Percentiles rank a stretch among this genome's conserved stretches.
phyloP scores from a whole-genome alignment of 2,329 filamentous ascomycete genomes.

The Neobulgaria alba region DNA sequence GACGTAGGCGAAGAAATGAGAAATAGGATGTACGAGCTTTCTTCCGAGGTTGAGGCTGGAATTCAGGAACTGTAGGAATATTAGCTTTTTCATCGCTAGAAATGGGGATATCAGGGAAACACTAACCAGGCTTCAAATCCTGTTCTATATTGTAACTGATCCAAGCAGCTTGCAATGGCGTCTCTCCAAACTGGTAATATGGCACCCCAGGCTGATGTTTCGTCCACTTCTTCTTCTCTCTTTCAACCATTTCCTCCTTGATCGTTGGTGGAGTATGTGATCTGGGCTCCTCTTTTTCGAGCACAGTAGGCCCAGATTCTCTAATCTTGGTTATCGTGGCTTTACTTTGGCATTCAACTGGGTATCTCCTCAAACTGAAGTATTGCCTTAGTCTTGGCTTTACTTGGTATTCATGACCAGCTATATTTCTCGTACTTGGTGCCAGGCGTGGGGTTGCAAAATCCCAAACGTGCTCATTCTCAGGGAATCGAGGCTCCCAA shows the following conservation, averaged over 20 bases:
- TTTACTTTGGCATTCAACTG: conserved; percentile 14
- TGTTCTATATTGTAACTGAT: conserved; percentile 18
- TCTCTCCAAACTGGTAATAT: conserved; percentile 25
- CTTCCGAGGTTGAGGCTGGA: too few species aligned
- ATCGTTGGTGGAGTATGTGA: not conserved
- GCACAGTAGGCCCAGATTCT: conserved; percentile 9
- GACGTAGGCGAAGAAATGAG: not conserved
- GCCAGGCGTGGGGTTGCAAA: conserved; percentile 15
- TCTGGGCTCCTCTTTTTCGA: conserved; percentile 2
- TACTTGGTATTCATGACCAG: not conserved
- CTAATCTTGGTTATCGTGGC: conserved; percentile 11
- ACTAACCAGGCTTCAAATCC: conserved; percentile 23
- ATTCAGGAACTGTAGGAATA: conserved; percentile 14
- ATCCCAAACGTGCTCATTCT: conserved; percentile 23
- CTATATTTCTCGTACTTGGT: not conserved
- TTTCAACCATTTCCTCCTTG: not conserved
- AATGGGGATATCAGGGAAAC: not conserved
- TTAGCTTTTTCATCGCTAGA: conserved; percentile 2
- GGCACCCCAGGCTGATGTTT: conserved; percentile 8
- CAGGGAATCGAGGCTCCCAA: conserved; percentile 22
- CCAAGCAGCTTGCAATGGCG: conserved; percentile 20
- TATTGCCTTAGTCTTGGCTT: conserved; percentile 9
- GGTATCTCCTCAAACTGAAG: conserved; percentile 20
- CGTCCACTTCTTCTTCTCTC: not conserved
- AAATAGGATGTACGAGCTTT: too few species aligned